Percentiles rank a stretch among this genome's conserved stretches.
Evolutionary conservation across 2,329 filamentous ascomycete species (phyloP).

Genomic region (Phaeosphaeria sp.): DNA sequence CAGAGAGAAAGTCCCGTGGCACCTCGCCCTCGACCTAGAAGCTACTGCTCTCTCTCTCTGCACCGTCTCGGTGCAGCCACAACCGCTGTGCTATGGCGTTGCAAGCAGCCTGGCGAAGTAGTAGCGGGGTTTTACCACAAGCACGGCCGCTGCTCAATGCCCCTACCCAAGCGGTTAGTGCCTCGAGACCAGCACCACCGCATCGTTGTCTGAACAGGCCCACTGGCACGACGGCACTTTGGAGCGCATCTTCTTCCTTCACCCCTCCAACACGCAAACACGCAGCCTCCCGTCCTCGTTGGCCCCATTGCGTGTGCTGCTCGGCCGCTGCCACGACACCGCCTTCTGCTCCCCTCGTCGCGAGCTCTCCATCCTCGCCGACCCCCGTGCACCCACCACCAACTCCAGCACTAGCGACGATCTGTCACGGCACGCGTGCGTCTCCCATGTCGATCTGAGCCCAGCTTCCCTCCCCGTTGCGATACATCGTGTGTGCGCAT

Average conservation of each 20-base stretch:
- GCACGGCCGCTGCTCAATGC: slow-evolving; percentile 20
- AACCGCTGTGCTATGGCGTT: slow-evolving; percentile 6
- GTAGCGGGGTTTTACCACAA: slow-evolving; percentile 9
- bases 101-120: slow-evolving; percentile 5
- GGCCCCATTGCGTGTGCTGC: slow-evolving; percentile 18
- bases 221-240: slow-evolving; percentile 21
- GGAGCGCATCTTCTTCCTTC: slow-evolving; percentile 19
- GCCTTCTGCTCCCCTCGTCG: slow-evolving; percentile 28
- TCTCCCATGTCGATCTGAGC: slow-evolving; percentile 41
- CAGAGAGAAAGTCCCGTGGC: not conserved
- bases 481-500: slow-evolving; percentile 24
- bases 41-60: slow-evolving; percentile 11
- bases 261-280: slow-evolving; percentile 12
- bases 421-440: slow-evolving; percentile 31
- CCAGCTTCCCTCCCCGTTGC: slow-evolving; percentile 17
- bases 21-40: not conserved
- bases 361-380: slow-evolving; percentile 29
- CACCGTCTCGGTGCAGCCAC: slow-evolving; percentile 1
- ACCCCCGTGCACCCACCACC: slow-evolving; percentile 29
- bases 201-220: slow-evolving; percentile 23
- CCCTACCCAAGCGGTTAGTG: slow-evolving; percentile 21
- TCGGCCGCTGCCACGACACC: slow-evolving; percentile 24
- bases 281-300: slow-evolving; percentile 4
- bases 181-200: slow-evolving; percentile 13
- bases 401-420: slow-evolving; percentile 37